A percentile compares a stretch with the other conserved stretches of the same genome.
Conservation (phyloP, 2,329 filamentous ascomycete genomes). For the Penicillium thymicola region DNA sequence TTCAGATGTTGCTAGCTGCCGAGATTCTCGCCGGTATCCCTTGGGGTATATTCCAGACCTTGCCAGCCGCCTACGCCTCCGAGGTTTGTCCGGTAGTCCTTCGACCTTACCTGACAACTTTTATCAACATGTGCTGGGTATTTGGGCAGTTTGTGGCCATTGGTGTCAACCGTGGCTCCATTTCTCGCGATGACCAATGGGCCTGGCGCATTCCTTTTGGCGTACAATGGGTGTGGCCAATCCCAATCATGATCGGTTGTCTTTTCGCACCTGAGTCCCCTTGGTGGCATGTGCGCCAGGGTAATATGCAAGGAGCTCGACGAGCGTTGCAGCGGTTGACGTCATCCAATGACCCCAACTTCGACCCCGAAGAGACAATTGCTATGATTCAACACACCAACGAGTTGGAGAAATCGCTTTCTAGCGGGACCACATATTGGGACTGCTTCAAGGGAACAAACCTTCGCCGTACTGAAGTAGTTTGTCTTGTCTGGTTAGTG, state of each 20-base stretch:
- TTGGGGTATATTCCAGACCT: conserved; percentile 48
- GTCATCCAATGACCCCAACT: conserved; percentile 55
- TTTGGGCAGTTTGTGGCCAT: conserved; percentile 48
- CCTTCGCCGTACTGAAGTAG: conserved; percentile 69
- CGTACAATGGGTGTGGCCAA: conserved; percentile 50
- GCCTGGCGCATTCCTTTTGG: conserved; percentile 50
- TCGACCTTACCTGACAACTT: conserved; percentile 40
- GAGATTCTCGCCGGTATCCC: conserved; percentile 49
- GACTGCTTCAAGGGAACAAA: conserved; percentile 83
- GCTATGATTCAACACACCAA: conserved; percentile 88
- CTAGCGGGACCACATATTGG: conserved; percentile 65
- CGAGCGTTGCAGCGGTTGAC: conserved; percentile 43
- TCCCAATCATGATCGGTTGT: conserved; percentile 44
- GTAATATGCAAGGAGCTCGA: conserved; percentile 42
- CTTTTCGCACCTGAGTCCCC: conserved; percentile 46
- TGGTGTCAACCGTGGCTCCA: conserved; percentile 45
- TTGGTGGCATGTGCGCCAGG: conserved; percentile 48
- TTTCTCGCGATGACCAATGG: conserved; percentile 44
- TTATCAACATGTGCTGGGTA: conserved; percentile 42
- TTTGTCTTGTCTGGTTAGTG: conserved; percentile 59
- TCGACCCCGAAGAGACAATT: conserved; percentile 75
- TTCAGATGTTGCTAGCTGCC: conserved; percentile 43
- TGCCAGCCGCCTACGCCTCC: conserved; percentile 42
- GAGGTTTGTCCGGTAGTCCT: conserved; percentile 41
- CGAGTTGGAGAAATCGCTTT: conserved; percentile 70